Base-by-base conservation (phyloP, 2,329 filamentous ascomycete species). In the Calonectria naviculata region DNA sequence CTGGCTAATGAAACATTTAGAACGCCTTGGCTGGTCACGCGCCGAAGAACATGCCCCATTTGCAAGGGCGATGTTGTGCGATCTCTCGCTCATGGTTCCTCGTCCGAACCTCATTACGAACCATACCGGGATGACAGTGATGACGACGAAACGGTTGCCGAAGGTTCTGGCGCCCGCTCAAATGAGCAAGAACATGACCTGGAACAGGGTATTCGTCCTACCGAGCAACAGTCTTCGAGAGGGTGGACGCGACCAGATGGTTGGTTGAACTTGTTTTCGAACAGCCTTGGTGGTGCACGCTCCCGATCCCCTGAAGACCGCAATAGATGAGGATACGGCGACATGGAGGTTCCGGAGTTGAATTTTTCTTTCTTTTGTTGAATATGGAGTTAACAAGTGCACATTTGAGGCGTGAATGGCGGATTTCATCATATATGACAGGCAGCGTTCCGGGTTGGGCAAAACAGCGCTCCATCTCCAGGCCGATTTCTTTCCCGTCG, bases 31-130 rank as follows among this genome's bases (percentile, higher is more conserved):
- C 87, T 99, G 64, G 98, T 96, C 0, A 98, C 95, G 19, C 92
- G 96, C 60, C 93, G 97, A 74, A 93, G 97, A 73, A 99, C 97
- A n/a, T 99, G 97, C 79, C 97, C 97, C 0, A 98, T 99, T 71
- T 99, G 97, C 86, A 99, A 99, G 85, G 95, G 95, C 60, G 97
- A 99, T 80, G 97, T 99, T 41, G 96, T 99, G 19, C 87, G 89
- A 34, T 92, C 90, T 10, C 83, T 95, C 74, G 89, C 91, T 21
- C 87, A 86, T 36, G 86, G 87, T 12, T 84, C 86, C 17, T 83
- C 87, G 7, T 88, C 87, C 3, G 85, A 84, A 46, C 87, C 88
- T 19, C 84, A 87, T 36, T 89, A 90, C 69, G 88, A 89, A 54
- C 84, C 87, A 2, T 90, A 89, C 70, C 86, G 83, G n/a, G 88